Evolutionary conservation across 495 filamentous ascomycete species (phyloP).

Genomic region (Talaromyces liani): DNA sequence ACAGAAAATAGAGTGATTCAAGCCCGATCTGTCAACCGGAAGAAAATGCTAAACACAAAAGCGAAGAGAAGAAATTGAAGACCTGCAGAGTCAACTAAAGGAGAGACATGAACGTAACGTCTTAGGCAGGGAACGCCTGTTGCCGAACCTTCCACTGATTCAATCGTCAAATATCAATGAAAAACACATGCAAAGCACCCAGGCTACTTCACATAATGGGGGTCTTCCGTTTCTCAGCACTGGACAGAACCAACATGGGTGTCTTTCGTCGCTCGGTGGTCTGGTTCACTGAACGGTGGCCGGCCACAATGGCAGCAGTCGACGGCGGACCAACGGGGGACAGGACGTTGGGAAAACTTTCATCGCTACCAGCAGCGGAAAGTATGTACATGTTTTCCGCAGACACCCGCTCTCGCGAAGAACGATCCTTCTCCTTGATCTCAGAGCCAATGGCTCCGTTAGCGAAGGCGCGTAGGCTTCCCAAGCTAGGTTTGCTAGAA

Average conservation of each 20-base stretch:
- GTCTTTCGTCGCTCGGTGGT: constrained; percentile 66
- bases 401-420: constrained; percentile 53
- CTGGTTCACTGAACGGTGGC: constrained; percentile 35
- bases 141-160: constrained; percentile 8
- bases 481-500: constrained; percentile 69
- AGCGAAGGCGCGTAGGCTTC: constrained; percentile 70
- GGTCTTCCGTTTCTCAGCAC: constrained; percentile 86
- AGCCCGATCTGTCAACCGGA: not conserved
- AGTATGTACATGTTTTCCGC: constrained; percentile 31
- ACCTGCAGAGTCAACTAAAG: not conserved
- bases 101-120: constrained; percentile 6
- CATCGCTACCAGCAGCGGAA: constrained; percentile 43
- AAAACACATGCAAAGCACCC: not conserved
- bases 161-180: not conserved
- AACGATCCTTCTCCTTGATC: constrained; percentile 56
- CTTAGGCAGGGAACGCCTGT: not conserved
- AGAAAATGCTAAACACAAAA: constrained; percentile 4
- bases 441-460: constrained; percentile 83
- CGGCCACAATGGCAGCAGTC: constrained; percentile 40
- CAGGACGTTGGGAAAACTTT: constrained; percentile 52
- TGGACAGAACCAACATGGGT: constrained; percentile 78
- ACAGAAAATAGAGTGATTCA: not conserved
- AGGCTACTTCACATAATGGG: constrained; percentile 41
- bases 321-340: constrained; percentile 32
- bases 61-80: not conserved